Conservation (phyloP, 192 early-diverging fungal genomes). For the Anaeromyces robustus region DNA sequence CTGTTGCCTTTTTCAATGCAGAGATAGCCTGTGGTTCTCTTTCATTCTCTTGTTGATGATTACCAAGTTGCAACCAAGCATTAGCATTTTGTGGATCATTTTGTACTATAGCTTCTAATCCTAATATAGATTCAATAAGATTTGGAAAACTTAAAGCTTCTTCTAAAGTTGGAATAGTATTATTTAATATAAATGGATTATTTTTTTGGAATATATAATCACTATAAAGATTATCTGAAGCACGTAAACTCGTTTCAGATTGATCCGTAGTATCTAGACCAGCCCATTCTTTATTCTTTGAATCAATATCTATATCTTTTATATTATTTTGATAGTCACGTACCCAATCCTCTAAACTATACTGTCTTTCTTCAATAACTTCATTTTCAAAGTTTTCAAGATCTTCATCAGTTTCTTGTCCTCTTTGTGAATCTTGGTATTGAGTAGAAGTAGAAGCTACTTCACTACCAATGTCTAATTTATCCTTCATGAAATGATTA, state of each 20-base stretch:
- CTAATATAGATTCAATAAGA: slow-evolving; percentile 75
- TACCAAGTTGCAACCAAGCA: slow-evolving; percentile 75
- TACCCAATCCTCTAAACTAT: background rate
- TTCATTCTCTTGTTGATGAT: slow-evolving; percentile 93
- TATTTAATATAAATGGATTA: slow-evolving; percentile 50
- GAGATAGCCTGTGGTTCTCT: slow-evolving; percentile 81
- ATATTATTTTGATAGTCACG: background rate
- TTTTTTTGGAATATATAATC: slow-evolving; percentile 57
- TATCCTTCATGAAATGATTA: background rate
- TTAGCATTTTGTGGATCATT: slow-evolving; percentile 57
- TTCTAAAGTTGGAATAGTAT: slow-evolving; percentile 8
- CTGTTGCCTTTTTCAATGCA: slow-evolving; percentile 64
- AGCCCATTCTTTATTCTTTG: slow-evolving; percentile 37
- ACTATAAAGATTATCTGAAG: slow-evolving; percentile 30
- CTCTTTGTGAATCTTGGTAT: background rate
- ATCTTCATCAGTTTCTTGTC: background rate
- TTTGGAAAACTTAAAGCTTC: slow-evolving; percentile 31
- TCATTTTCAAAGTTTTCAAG: background rate
- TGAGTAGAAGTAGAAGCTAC: background rate
- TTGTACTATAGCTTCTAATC: slow-evolving; percentile 78
- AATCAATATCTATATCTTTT: background rate
- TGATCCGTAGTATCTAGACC: slow-evolving; percentile 12
- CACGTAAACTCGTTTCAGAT: slow-evolving; percentile 26
- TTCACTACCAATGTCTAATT: background rate
- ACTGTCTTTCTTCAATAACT: background rate